Percentiles rank a stretch among this genome's conserved stretches.
Conservation (phyloP, 192 early-diverging fungal species). For the Coemansia sp. region DNA sequence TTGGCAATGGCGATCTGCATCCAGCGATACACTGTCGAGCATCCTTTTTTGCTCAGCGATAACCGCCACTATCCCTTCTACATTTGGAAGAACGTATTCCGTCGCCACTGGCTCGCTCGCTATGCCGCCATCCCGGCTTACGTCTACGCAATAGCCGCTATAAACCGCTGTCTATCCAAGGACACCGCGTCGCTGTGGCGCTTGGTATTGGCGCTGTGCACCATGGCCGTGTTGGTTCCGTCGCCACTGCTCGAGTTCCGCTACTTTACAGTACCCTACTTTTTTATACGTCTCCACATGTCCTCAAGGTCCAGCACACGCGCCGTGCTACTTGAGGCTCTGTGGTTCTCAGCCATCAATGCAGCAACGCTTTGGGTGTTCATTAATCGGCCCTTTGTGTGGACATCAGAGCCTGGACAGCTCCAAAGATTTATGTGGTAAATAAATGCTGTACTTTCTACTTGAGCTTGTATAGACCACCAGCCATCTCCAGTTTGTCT, state of each 20-base stretch:
- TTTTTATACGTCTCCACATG: conserved; percentile 74
- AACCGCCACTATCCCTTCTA: conserved; percentile 98
- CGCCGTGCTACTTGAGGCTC: conserved; percentile 44
- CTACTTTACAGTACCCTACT: conserved; percentile 91
- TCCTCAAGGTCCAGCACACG: conserved; percentile 7
- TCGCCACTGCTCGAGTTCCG: conserved; percentile 94
- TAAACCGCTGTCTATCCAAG: conserved; percentile 24
- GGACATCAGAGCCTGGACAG: conserved; percentile 68
- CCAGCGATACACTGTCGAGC: conserved; percentile 72
- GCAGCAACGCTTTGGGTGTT: conserved; percentile 75
- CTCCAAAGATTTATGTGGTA: conserved; percentile 96
- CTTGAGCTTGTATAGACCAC: conserved; percentile 52
- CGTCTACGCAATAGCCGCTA: conserved; percentile 49
- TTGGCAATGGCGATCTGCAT: conserved; percentile 49
- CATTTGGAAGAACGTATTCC: conserved; percentile 84
- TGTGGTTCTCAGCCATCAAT: conserved; percentile 65
- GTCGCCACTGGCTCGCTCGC: conserved; percentile 53
- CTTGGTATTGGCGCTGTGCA: conserved; percentile 58
- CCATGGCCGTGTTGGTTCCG: conserved; percentile 74
- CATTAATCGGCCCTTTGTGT: conserved; percentile 73
- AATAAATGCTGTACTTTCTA: not conserved
- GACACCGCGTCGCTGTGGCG: conserved; percentile 60
- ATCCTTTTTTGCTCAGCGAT: conserved; percentile 93
- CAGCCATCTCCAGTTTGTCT: conserved; percentile 49
- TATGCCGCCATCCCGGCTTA: conserved; percentile 75